Conservation (phyloP, 805 yeast species). For the Wickerhamomyces alni region DNA sequence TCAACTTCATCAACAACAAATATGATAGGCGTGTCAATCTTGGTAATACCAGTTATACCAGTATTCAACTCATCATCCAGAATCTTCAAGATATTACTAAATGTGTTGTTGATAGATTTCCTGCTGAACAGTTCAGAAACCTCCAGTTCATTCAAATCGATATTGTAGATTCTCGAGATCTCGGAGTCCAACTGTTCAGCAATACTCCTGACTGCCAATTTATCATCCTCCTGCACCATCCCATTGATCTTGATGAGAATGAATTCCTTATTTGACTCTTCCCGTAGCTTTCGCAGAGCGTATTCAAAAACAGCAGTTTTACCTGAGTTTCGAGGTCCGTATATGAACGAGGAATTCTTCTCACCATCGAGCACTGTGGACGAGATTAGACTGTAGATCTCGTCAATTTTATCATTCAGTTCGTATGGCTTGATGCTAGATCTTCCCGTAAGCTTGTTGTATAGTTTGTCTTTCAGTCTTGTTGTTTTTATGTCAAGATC, state of each 20-base stretch:
- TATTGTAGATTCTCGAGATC: conserved; percentile 27
- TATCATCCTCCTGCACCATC: conserved; percentile 65
- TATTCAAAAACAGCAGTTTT: conserved; percentile 59
- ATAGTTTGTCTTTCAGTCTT: conserved; percentile 11
- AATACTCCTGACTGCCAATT: conserved; percentile 74
- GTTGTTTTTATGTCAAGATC: not conserved
- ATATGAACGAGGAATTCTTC: conserved; percentile 72
- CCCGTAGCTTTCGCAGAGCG: conserved; percentile 42
- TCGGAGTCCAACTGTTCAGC: conserved; percentile 71
- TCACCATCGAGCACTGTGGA: conserved; percentile 63
- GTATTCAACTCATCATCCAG: conserved; percentile 34
- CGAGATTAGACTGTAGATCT: conserved; percentile 52
- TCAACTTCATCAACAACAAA: conserved; percentile 86
- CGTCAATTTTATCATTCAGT: conserved; percentile 33
- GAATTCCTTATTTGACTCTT: conserved; percentile 37
- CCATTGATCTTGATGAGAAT: conserved; percentile 66
- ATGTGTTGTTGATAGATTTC: conserved; percentile 53
- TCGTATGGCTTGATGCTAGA: conserved; percentile 24
- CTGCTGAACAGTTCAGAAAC: conserved; percentile 36
- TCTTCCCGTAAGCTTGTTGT: conserved; percentile 24
- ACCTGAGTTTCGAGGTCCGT: conserved; percentile 80
- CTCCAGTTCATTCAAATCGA: conserved; percentile 19
- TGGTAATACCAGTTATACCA: conserved; percentile 3
- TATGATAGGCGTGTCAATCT: conserved; percentile 44
- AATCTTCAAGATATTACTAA: conserved; percentile 48